Evolutionary conservation across 768 basidiomycete genomes (phyloP), one percentile per base, ranked within the genome.

Genomic region (Kwoniella heveanensis): DNA sequence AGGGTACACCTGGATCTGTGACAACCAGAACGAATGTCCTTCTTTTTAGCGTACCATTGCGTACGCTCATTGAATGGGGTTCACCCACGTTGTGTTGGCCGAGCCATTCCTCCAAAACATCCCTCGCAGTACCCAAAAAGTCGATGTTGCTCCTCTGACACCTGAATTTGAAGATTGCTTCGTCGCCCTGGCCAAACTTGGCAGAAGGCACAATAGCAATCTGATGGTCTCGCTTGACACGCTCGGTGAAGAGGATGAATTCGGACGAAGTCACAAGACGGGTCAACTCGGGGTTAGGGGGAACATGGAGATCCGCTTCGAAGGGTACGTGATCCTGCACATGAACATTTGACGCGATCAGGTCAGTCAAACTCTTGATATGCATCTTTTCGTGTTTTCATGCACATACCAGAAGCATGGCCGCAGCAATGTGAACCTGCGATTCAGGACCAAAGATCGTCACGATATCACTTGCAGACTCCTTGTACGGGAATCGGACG

Each of bases 381-480:
- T 22, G 54, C 12, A 15, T 30, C 9, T 15, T 27, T 17, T 24
- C 57, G 46, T 9, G 25, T 21, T 59, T 15, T 0, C 13, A 1
- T 2, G 6, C 2, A 72, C 88, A 39, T 76, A 92, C 91, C 81
- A 98, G 82, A 60, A 98, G 83, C 93, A 96, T 96, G 7, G 94
- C 89, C 26, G 90, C 91, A 24, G 95, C 92, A 71, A 97, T 96
- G 78, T 94, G 92, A 13, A 96, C 91, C 78, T 98, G 95, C 66
- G 88, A 91, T 80, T 98, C 94, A 13, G 95, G 95, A 1, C 95
- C 95, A 78, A 92, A 97, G 70, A 98, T 91, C n/a, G 87, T 89
- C 47, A 98, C 91, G 19, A 93, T 85, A 77, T 99, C 95, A 48
- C 69, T 73, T n/a, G 71, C 72, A 24, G 63, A 66, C 49, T 71